These are phyloP conservation scores for Trichophyton benhamiae DNA, from an alignment of 2,329 filamentous ascomycete genomes.

Conservation along the genomic window DNA sequence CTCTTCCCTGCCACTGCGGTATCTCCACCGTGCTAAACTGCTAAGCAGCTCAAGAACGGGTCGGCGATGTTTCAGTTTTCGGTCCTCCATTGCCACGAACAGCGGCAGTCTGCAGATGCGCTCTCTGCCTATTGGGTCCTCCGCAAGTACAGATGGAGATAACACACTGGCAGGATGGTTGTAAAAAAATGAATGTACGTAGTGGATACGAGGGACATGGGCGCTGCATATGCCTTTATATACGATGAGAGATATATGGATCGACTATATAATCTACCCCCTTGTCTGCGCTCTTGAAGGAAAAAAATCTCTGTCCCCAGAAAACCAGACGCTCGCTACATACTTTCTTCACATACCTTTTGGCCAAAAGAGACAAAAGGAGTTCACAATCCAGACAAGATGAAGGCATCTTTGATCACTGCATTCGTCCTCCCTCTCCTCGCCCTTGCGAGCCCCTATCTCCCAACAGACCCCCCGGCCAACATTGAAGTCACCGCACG, in stretches of 20 bases:
- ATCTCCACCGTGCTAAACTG: not conserved
- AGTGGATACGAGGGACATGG: not conserved
- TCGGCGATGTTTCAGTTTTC: not conserved
- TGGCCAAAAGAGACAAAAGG: no score
- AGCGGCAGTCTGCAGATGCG: not conserved
- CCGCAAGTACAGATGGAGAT: not conserved
- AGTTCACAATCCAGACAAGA: not conserved
- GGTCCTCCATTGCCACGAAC: not conserved
- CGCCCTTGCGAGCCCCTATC: slow-evolving; percentile 8
- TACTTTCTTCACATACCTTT: no score
- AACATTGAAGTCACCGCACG: slow-evolving; percentile 18
- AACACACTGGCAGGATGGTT: not conserved
- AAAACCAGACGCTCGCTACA: no score
- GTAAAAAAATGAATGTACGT: not conserved
- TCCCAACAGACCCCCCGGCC: not conserved
- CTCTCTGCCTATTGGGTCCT: not conserved
- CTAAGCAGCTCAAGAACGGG: not conserved
- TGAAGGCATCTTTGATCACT: slow-evolving; percentile 7
- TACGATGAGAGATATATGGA: not conserved
- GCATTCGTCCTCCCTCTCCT: slow-evolving; percentile 10
- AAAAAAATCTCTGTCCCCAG: no score
- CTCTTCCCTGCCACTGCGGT: not conserved
- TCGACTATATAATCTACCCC: not conserved
- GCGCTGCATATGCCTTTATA: no score
- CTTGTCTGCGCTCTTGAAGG: no score